Percentiles rank a stretch among this genome's conserved stretches.
Conservation (phyloP, 805 yeast species). For the Isabelozyma heimii region DNA sequence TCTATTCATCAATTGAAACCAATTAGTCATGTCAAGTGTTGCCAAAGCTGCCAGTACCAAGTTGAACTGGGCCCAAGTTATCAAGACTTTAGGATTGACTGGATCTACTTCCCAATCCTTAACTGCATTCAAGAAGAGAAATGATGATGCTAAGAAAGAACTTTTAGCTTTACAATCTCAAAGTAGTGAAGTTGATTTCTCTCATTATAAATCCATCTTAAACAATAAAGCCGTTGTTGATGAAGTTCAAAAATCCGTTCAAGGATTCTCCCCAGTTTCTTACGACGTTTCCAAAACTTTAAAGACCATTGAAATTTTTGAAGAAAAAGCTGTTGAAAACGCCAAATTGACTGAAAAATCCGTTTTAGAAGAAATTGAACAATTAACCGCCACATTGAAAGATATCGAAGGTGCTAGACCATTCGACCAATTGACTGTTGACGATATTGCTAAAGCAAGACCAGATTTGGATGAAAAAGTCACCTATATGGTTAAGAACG, state of each 20-base stretch:
- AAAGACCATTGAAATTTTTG: constrained; percentile 89
- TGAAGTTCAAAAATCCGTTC: constrained; percentile 76
- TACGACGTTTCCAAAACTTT: constrained; percentile 86
- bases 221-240: constrained; percentile 78
- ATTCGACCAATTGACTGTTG: constrained; percentile 93
- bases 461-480: constrained; percentile 98
- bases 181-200: constrained; percentile 76
- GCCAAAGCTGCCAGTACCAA: constrained; percentile 72
- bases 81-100: constrained; percentile 83
- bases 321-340: constrained; percentile 91
- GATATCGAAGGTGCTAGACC: constrained; percentile 98
- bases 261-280: constrained; percentile 76
- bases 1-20: neutral
- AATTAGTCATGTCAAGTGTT: constrained; percentile 17
- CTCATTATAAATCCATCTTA: constrained; percentile 72
- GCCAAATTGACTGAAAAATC: constrained; percentile 90
- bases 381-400: constrained; percentile 81
- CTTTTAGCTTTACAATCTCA: constrained; percentile 69
- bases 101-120: constrained; percentile 89
- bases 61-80: constrained; percentile 93
- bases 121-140: constrained; percentile 94
- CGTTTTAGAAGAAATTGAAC: constrained; percentile 81
- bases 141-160: constrained; percentile 93
- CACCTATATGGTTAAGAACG: constrained; percentile 89
- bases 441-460: constrained; percentile 90